Evolutionary conservation across 495 filamentous ascomycete species (phyloP).

Genomic region (Aspergillus avenaceus): DNA sequence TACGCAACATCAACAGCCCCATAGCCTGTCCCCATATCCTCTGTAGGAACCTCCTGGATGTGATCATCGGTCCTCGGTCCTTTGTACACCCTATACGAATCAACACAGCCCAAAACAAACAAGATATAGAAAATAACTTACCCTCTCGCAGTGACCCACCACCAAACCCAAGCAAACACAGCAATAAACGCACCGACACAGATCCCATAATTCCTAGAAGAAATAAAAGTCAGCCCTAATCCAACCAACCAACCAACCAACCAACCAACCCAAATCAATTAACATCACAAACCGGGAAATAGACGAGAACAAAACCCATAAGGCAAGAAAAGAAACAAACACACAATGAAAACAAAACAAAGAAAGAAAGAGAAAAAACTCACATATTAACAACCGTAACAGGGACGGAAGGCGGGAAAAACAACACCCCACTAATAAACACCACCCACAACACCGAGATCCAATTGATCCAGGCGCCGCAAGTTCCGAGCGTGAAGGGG

Average conservation of each 20-base stretch:
- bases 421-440: constrained; percentile 64
- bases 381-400: constrained; percentile 62
- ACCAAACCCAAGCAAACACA: constrained; percentile 60
- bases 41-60: constrained; percentile 31
- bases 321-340: no score
- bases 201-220: constrained; percentile 60
- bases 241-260: neutral
- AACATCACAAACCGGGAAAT: no score
- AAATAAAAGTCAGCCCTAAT: constrained; percentile 6
- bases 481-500: constrained; percentile 60
- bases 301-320: no score
- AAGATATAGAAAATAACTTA: constrained; percentile 24
- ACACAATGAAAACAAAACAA: neutral
- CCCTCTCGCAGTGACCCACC: constrained; percentile 58
- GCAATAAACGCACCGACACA: constrained; percentile 62
- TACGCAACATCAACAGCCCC: constrained; percentile 16
- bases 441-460: constrained; percentile 61
- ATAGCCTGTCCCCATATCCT: constrained; percentile 24
- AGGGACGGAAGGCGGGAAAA: constrained; percentile 60
- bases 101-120: neutral
- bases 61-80: constrained; percentile 53
- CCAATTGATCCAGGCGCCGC: constrained; percentile 55
- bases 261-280: no score
- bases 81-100: constrained; percentile 44
- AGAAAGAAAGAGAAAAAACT: constrained; percentile 5